These are phyloP conservation scores for Leptographium procerum DNA, from an alignment of 2,329 filamentous ascomycete genomes.

Conservation along the genomic window DNA sequence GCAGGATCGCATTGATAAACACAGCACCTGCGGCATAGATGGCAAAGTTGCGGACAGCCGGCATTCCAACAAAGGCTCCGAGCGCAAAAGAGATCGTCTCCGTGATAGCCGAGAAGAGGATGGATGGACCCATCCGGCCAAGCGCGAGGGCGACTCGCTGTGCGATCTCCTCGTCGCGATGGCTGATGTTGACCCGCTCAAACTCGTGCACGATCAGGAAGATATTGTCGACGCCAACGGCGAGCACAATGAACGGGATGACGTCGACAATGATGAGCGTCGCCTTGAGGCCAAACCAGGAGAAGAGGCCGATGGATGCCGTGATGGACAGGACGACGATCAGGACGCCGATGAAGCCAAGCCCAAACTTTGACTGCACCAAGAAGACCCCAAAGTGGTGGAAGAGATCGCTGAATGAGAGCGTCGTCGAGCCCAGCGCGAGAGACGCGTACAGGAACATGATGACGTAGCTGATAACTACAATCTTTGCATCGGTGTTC, in stretches of 20 bases:
- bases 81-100: constrained; percentile 91
- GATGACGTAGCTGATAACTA: constrained; percentile 91
- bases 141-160: constrained; percentile 76
- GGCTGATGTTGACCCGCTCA: constrained; percentile 83
- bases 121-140: constrained; percentile 95
- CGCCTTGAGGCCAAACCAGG: constrained; percentile 81
- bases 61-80: constrained; percentile 92
- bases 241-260: constrained; percentile 92
- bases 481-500: constrained; percentile 95
- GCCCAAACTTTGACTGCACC: constrained; percentile 91
- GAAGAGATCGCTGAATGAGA: constrained; percentile 65
- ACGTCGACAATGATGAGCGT: constrained; percentile 97
- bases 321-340: constrained; percentile 98
- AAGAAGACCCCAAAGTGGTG: constrained; percentile 73
- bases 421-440: constrained; percentile 76
- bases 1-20: constrained; percentile 90
- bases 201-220: constrained; percentile 98
- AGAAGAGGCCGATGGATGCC: constrained; percentile 89
- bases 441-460: constrained; percentile 98
- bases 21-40: constrained; percentile 93
- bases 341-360: constrained; percentile 86
- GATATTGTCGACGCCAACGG: constrained; percentile 97
- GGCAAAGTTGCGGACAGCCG: constrained; percentile 93
- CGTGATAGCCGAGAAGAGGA: constrained; percentile 85
- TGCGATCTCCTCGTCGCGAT: constrained; percentile 80